Percentiles rank a stretch among this genome's conserved stretches.
phyloP scores from a whole-genome alignment of 1,284 basidiomycete genomes.

The Ceraceosorus bombacis region DNA sequence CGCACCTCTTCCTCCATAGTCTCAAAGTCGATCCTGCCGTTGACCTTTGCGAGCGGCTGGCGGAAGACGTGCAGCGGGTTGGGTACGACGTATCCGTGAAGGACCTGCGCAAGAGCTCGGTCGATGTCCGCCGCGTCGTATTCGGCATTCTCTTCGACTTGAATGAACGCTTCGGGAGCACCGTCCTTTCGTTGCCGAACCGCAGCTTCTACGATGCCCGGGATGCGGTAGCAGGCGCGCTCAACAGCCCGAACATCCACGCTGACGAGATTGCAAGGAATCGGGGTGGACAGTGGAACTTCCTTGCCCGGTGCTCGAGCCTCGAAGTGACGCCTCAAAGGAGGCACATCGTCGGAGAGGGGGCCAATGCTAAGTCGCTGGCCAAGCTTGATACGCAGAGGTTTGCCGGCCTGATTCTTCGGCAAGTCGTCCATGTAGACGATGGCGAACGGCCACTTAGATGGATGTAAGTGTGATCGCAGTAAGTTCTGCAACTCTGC shows the following conservation, averaged over 20 bases:
- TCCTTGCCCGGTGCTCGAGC: constrained; percentile 45
- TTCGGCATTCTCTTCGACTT: constrained; percentile 47
- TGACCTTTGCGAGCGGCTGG: constrained; percentile 43
- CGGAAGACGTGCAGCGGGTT: constrained; percentile 49
- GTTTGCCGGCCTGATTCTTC: constrained; percentile 48
- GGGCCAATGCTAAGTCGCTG: constrained; percentile 45
- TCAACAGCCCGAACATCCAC: constrained; percentile 47
- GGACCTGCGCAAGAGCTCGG: constrained; percentile 44
- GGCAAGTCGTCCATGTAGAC: constrained; percentile 49
- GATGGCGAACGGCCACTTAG: constrained; percentile 47
- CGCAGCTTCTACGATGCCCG: constrained; percentile 46
- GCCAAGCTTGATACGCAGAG: constrained; percentile 48
- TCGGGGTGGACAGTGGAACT: constrained; percentile 43
- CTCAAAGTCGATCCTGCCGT: constrained; percentile 45
- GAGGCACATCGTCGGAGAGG: constrained; percentile 44
- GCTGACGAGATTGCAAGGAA: constrained; percentile 44
- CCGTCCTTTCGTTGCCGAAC: constrained; percentile 46
- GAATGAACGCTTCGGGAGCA: constrained; percentile 46
- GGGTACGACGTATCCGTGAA: constrained; percentile 47
- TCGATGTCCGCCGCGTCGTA: constrained; percentile 48
- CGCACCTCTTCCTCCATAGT: constrained; percentile 48
- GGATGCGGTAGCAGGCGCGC: constrained; percentile 47
- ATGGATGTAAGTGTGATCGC: constrained; percentile 44
- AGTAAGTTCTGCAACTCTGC: constrained; percentile 47
- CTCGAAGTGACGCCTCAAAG: constrained; percentile 47